Base-by-base conservation (phyloP, 805 yeast species). In the Candida nitratophila region DNA sequence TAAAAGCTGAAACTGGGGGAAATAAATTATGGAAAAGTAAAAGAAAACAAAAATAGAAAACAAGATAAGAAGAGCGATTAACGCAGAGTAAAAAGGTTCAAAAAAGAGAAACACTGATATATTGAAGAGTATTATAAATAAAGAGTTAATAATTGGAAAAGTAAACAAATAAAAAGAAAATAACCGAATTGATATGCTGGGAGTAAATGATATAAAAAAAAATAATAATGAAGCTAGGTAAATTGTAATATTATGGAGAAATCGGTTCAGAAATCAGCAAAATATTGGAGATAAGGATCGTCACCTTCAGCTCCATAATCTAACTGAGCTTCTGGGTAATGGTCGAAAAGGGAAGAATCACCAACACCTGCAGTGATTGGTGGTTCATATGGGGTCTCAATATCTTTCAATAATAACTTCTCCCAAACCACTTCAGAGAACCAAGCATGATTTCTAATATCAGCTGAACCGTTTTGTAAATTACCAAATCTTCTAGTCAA, bases 231-330 rank as follows among this genome's bases (percentile, higher is more conserved):
- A n/a, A n/a, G n/a, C n/a, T n/a, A n/a, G n/a, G n/a, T n/a, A n/a
- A n/a, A n/a, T 20, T 21, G 6, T 14, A 20, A 36, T 12, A 22
- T 8, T 10, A 20, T 5, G 14, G 16, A 22, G 7, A 14, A 7
- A 6, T 31, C 10, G 10, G 27, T 24, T 54, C 60, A 80, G 52
- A 81, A 81, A 43, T 80, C 83, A 15, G 63, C 62, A 51, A 81
- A 79, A 58, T 79, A 64, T 27, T 74, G 70, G 2, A 70, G 73
- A 57, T 80, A 86, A 0, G 86, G 86, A 59, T 87, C 96, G 12
- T 72, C 77, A 12, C 86, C 85, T n/a, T 65, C 62, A 27, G 73
- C 70, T 35, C 97, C 97, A 60, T 91, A 91, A 55, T 91, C 93
- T 47, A 81, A 70, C 44, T 81, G 81, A 53, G 88, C 95, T 59